Evolutionary conservation across 129 eudicot species (phyloP).

Genomic region (Helianthus tuberosus): DNA sequence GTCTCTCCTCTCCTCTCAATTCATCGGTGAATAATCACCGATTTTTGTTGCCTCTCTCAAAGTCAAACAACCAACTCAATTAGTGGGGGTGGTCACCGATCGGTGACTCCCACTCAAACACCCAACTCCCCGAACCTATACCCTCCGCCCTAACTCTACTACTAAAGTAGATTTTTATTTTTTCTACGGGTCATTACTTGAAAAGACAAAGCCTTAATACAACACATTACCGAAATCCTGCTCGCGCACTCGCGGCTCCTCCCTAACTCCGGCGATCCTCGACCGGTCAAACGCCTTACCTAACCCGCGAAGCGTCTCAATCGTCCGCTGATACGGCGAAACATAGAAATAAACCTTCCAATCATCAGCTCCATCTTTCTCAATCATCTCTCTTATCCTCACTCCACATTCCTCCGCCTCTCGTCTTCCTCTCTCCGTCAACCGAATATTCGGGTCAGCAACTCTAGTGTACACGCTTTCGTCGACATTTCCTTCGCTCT

Average conservation of each 20-base stretch:
- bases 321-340: slow-evolving; percentile 64
- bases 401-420: slow-evolving; percentile 74
- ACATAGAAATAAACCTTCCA: slow-evolving; percentile 85
- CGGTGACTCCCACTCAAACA: no score
- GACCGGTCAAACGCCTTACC: slow-evolving; percentile 59
- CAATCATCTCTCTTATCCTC: slow-evolving; percentile 61
- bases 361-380: slow-evolving; percentile 64
- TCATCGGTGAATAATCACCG: no score
- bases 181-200: no score
- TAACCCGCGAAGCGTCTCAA: slow-evolving; percentile 55
- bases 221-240: slow-evolving; percentile 72
- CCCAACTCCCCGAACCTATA: no score
- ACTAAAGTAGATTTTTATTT: no score
- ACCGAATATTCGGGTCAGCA: slow-evolving; percentile 62
- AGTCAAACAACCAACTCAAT: no score
- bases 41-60: no score
- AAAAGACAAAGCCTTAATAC: background rate
- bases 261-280: slow-evolving; percentile 78
- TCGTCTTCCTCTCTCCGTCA: slow-evolving; percentile 57
- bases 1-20: no score
- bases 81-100: no score
- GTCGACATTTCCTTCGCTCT: slow-evolving; percentile 84
- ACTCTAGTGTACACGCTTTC: slow-evolving; percentile 70
- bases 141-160: background rate
- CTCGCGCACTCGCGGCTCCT: slow-evolving; percentile 81